Conservation (phyloP, 2,329 filamentous ascomycete genomes). For the Neonectria ditissima region DNA sequence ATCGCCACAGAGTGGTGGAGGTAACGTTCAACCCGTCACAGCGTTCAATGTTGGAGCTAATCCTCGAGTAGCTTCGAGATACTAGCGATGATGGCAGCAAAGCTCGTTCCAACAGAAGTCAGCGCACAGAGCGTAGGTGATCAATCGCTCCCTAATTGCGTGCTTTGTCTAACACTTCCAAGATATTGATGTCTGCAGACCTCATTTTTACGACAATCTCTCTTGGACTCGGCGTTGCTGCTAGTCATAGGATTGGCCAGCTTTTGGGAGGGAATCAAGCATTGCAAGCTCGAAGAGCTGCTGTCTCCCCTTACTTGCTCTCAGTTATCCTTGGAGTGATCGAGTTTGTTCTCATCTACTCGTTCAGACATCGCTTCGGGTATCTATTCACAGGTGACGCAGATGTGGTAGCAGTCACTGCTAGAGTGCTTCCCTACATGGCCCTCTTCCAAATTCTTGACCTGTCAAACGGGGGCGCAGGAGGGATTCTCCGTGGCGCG, state of each 20-base stretch:
- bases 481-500: slow-evolving; percentile 9
- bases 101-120: neutral
- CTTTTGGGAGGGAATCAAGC: neutral
- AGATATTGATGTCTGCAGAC: slow-evolving; percentile 16
- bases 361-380: neutral
- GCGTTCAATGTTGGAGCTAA: neutral
- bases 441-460: slow-evolving; percentile 9
- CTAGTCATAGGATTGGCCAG: slow-evolving; percentile 7
- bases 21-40: neutral
- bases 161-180: neutral
- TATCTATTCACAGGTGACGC: neutral
- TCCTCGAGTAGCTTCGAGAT: neutral
- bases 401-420: neutral
- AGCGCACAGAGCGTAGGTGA: slow-evolving; percentile 13
- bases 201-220: slow-evolving; percentile 15
- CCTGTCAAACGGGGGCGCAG: slow-evolving; percentile 9
- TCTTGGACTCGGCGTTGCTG: slow-evolving; percentile 12
- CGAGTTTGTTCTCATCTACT: neutral
- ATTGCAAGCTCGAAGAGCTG: neutral
- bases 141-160: neutral
- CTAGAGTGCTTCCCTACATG: neutral
- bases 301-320: slow-evolving; percentile 3
- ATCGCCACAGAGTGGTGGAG: slow-evolving; percentile 13
- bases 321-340: neutral
- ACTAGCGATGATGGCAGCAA: slow-evolving; percentile 11